Evolutionary conservation across 495 filamentous ascomycete species (phyloP), one percentile per base, ranked within the genome.

Genomic region (Polyplosphaeria fusca): DNA sequence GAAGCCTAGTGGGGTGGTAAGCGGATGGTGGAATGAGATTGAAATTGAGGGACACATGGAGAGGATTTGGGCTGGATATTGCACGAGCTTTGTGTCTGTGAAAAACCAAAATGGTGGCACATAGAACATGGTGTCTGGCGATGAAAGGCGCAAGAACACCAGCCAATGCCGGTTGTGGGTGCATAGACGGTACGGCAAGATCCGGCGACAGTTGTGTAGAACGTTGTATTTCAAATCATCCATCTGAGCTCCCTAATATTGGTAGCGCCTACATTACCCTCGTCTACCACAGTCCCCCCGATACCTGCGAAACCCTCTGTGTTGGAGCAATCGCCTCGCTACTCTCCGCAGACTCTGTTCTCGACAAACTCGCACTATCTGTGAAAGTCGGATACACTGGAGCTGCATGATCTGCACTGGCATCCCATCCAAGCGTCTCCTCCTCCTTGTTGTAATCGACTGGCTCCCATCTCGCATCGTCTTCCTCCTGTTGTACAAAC

Each of bases 381-480:
- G 64, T 60, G 69, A 67, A 65, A 52, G 70, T 68, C 55, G 71
- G 66, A 61, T 73, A 67, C 4, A 57, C 55, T 16, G 53, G 49
- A 26, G 55, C 37, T 52, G 73, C 68, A 52, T 70, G 58, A 18
- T 79, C 77, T 20, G 77, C 84, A 59, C 79, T 87, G 11, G 84
- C 80, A 74, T 95, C 84, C 91, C 91, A 96, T 25, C 85, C 84
- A 26, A 96, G 75, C 45, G 82, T 84, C 45, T 76, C 75, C 14
- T 67, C 68, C 38, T 89, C 84, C 22, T 85, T 85, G 16, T 87
- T 82, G 18, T 85, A 81, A 49, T 87, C 83, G 30, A 83, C 76
- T 2, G 90, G 90, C 68, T 93, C 88, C 91, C 91, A 96, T 61
- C 79, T 75, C 30, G 72, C 67, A 60, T 90, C 84, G 60, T 92